Evolutionary conservation across 2,329 filamentous ascomycete species (phyloP).

Genomic region (Aspergillus brasiliensis): DNA sequence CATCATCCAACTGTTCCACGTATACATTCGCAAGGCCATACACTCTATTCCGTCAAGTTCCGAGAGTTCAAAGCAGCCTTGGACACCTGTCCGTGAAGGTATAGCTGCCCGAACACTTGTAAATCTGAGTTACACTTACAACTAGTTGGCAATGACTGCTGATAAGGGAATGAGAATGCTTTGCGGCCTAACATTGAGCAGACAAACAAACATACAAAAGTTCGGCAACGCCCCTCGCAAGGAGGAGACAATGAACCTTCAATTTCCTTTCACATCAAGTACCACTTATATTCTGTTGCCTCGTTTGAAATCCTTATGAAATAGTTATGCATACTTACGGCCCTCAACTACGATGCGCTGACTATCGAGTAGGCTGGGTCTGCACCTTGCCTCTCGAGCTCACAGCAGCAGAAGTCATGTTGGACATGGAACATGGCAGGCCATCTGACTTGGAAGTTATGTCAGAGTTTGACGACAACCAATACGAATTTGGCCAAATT

Average conservation of each 20-base stretch:
- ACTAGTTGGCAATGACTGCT: neutral
- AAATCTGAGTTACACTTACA: neutral
- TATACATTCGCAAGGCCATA: neutral
- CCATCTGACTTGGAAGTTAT: neutral
- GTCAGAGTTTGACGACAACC: slow-evolving; percentile 21
- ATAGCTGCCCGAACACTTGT: neutral
- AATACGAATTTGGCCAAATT: slow-evolving; percentile 27
- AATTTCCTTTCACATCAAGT: neutral
- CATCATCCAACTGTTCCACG: neutral
- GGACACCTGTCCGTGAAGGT: neutral
- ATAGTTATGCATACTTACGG: neutral
- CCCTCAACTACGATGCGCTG: neutral
- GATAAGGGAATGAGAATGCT: neutral
- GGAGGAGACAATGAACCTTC: too few relatives aligned
- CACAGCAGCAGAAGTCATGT: slow-evolving; percentile 30
- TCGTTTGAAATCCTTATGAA: neutral
- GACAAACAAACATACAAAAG: neutral
- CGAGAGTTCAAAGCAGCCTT: neutral
- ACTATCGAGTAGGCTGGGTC: slow-evolving; percentile 37
- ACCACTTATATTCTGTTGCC: too few relatives aligned
- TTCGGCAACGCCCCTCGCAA: neutral
- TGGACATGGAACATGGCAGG: slow-evolving; percentile 29
- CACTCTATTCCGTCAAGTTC: neutral
- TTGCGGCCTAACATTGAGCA: neutral
- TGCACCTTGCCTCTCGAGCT: slow-evolving; percentile 34